Evolutionary conservation across 108 stramenopile genomes (phyloP).

Genomic region (Cylindrotheca closterium): DNA sequence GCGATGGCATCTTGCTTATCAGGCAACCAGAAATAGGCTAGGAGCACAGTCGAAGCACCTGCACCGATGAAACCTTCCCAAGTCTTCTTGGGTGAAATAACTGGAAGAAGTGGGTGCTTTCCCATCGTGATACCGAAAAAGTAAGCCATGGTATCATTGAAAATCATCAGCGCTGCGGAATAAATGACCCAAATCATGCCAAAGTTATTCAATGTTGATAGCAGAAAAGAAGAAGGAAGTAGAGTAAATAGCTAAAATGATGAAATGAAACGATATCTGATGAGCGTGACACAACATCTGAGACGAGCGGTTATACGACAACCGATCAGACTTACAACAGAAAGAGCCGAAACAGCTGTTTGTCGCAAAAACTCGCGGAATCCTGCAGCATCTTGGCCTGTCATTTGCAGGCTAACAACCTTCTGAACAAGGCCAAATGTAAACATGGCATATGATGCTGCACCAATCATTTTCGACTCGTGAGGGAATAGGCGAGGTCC

Average conservation of each 20-base stretch:
- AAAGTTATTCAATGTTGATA: conserved; percentile 62
- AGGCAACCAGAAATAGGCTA: conserved; percentile 2
- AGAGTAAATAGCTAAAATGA: conserved; percentile 39
- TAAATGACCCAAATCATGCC: conserved; percentile 89
- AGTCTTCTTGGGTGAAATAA: conserved; percentile 94
- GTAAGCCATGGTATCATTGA: conserved; percentile 96
- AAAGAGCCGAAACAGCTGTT: conserved; percentile 39
- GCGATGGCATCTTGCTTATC: conserved; percentile 15
- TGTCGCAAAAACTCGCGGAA: conserved; percentile 60
- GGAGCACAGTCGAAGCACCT: conserved; percentile 68
- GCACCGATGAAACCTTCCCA: conserved; percentile 96
- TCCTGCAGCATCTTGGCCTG: conserved; percentile 30
- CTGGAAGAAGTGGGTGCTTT: conserved; percentile 82
- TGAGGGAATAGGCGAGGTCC: conserved; percentile 21
- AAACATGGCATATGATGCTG: conserved; percentile 26
- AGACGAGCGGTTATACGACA: conserved; percentile 1
- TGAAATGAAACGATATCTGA: conserved; percentile 9
- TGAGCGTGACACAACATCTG: not conserved
- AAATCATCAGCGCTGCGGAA: conserved; percentile 86
- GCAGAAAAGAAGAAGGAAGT: conserved; percentile 72
- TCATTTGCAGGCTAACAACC: conserved; percentile 39
- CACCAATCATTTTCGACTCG: conserved; percentile 16
- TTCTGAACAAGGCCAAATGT: conserved; percentile 34
- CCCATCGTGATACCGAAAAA: conserved; percentile 88
- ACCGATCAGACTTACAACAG: conserved; percentile 49